Percentiles rank a stretch among this genome's conserved stretches.
These are phyloP conservation scores for Phytophthora colocasiae DNA, from an alignment of 352 stramenopile genomes.

Conservation along the genomic window DNA sequence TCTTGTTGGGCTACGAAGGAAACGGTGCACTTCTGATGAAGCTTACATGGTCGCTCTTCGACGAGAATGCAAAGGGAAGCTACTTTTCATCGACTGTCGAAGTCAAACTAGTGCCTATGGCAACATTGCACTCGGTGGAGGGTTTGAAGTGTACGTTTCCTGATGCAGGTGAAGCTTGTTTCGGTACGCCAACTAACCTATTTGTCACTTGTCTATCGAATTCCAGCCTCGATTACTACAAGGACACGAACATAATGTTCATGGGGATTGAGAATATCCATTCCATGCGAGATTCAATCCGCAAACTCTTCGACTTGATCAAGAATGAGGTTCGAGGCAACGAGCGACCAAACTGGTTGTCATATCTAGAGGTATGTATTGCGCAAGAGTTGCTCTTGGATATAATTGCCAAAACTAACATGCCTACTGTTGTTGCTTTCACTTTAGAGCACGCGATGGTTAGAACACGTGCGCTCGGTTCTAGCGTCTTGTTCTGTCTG, in stretches of 20 bases:
- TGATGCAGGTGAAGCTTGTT: not conserved
- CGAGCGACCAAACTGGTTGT: constrained; percentile 83
- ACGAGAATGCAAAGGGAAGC: constrained; percentile 61
- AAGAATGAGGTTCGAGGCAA: constrained; percentile 86
- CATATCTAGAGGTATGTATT: constrained; percentile 65
- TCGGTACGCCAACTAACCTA: constrained; percentile 12
- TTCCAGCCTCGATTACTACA: constrained; percentile 78
- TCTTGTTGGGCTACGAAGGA: constrained; percentile 94
- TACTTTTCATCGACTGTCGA: constrained; percentile 85
- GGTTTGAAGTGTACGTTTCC: constrained; percentile 83
- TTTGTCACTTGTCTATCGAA: constrained; percentile 22
- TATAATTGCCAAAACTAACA: too few relatives aligned
- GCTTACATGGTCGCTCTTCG: constrained; percentile 67
- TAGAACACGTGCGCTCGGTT: constrained; percentile 84
- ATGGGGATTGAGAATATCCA: constrained; percentile 96
- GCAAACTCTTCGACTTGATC: constrained; percentile 84
- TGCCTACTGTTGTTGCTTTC: not conserved
- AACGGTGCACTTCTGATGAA: constrained; percentile 93
- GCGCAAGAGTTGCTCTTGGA: too few relatives aligned
- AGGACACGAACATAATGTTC: constrained; percentile 77
- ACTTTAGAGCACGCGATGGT: constrained; percentile 70
- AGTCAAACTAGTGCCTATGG: constrained; percentile 89
- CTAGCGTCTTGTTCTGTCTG: constrained; percentile 93
- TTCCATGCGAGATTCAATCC: constrained; percentile 89
- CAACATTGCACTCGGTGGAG: constrained; percentile 80